Evolutionary conservation across 192 early-diverging fungal species (phyloP).

Genomic region (Coemansia sp.): DNA sequence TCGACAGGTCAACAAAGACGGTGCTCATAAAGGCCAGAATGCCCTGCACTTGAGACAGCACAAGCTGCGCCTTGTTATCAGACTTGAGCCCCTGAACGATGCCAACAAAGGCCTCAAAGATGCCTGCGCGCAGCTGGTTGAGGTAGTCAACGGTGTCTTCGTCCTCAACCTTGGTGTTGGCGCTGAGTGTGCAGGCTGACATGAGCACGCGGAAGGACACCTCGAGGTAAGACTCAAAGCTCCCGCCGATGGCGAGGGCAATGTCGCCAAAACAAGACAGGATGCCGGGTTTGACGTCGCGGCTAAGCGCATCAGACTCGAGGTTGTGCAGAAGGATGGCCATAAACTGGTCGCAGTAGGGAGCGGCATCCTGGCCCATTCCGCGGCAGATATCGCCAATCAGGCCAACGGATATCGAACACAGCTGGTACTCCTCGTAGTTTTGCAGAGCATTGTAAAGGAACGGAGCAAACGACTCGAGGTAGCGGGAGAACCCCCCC

Average conservation of each 20-base stretch:
- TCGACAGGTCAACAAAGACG: slow-evolving; percentile 61
- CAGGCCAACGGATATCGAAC: slow-evolving; percentile 91
- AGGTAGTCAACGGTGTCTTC: slow-evolving; percentile 86
- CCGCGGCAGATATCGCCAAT: slow-evolving; percentile 96
- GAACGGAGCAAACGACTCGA: slow-evolving; percentile 81
- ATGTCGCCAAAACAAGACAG: slow-evolving; percentile 71
- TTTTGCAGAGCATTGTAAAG: slow-evolving; percentile 80
- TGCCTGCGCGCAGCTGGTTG: slow-evolving; percentile 78
- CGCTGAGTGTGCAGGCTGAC: slow-evolving; percentile 71
- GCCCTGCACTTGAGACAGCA: slow-evolving; percentile 60
- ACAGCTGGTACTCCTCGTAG: slow-evolving; percentile 89
- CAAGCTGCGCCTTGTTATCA: slow-evolving; percentile 62
- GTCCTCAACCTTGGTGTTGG: slow-evolving; percentile 53
- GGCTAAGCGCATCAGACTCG: slow-evolving; percentile 72
- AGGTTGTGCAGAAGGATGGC: slow-evolving; percentile 73
- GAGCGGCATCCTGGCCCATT: slow-evolving; percentile 61
- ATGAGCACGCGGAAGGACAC: slow-evolving; percentile 84
- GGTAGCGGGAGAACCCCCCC: slow-evolving; percentile 81
- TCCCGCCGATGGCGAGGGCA: slow-evolving; percentile 87
- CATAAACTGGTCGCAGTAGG: slow-evolving; percentile 89
- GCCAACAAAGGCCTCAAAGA: slow-evolving; percentile 94
- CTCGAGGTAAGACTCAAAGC: slow-evolving; percentile 80
- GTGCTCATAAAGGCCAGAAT: slow-evolving; percentile 79
- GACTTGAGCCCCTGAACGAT: slow-evolving; percentile 90
- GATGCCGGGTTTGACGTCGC: slow-evolving; percentile 88